Evolutionary conservation across 2,329 filamentous ascomycete genomes (phyloP), one percentile per base, ranked within the genome.

Genomic region (Ascochyta rabiei): DNA sequence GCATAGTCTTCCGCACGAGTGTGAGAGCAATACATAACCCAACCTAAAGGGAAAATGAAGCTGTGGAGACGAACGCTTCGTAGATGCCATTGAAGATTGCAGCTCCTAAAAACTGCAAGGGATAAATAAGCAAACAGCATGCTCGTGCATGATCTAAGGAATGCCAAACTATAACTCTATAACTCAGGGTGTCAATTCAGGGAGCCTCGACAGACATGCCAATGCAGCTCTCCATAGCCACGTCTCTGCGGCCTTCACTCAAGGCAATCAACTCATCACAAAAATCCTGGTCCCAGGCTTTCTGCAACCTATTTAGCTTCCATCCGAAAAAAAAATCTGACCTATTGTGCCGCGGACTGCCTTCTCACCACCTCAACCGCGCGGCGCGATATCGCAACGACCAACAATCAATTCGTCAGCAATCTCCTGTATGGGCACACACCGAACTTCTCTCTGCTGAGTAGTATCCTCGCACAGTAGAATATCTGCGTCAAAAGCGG

Each of bases 251-350:
- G 6, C 51, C 48, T 15, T 62, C 51, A 33, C 45, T 53, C n/a
- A 63, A 37, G 8, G 59, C 63, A 26, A 55, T 19, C n/a, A 64
- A 24, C 28, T 64, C 61, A 15, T 60, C 61, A 12, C 21, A 2
- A n/a, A 62, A 61, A 13, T 63, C 61, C 33, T 44, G 48, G 21
- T 55, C 31, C 61, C 60, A 63, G 13, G 61, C 55, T 21, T 58
- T 37, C 9, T 61, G 31, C 23, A 44, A 18, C 26, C 52, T 56
- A 28, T 41, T 55, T 12, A 60, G 60, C 33, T 56, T 23, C 61
- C 63, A 63, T 13, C 54, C 53, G n/a, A n/a, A 12, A 63, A 42
- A 10, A 55, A 8, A n/a, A 48, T 60, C 12, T 41, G 44, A 2
- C 55, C 63, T 26, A 57, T 33, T 9, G 49, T 51, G 6, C 57